Conservation (phyloP, 257 asterid genomes). For the Rhazya stricta region DNA sequence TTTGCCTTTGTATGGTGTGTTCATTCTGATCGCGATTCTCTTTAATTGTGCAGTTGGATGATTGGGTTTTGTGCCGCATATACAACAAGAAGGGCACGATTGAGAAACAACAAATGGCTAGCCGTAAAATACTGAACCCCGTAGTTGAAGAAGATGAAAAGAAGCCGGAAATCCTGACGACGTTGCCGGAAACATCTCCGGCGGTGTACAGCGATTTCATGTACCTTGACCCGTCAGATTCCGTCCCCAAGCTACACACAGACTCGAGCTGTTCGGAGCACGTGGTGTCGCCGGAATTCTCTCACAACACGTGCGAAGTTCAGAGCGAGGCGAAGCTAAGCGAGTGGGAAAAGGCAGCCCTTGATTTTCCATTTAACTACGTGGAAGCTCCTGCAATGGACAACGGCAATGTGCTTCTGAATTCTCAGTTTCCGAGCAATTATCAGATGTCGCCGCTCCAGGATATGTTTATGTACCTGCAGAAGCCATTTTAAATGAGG, state of each 20-base stretch:
- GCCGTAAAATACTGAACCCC: slow-evolving; percentile 22
- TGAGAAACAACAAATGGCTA: slow-evolving; percentile 36
- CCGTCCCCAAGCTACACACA: slow-evolving; percentile 66
- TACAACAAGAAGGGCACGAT: slow-evolving; percentile 78
- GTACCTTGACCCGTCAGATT: slow-evolving; percentile 62
- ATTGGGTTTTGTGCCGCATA: slow-evolving; percentile 91
- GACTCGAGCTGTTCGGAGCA: slow-evolving; percentile 85
- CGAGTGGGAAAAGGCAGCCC: slow-evolving; percentile 56
- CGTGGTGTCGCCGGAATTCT: slow-evolving; percentile 60
- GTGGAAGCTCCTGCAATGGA: slow-evolving; percentile 32
- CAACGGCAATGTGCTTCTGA: slow-evolving; percentile 23
- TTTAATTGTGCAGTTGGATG: slow-evolving; percentile 68
- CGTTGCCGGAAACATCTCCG: slow-evolving; percentile 33
- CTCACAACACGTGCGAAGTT: slow-evolving; percentile 47
- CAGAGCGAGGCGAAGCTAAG: slow-evolving; percentile 60
- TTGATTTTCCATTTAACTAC: slow-evolving; percentile 50
- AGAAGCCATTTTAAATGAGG: slow-evolving; percentile 49
- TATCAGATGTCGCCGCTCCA: slow-evolving; percentile 54
- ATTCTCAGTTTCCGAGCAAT: slow-evolving; percentile 36
- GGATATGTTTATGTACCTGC: slow-evolving; percentile 53
- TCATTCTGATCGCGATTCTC: slow-evolving; percentile 3
- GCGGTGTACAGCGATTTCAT: slow-evolving; percentile 45
- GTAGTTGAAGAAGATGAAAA: slow-evolving; percentile 33
- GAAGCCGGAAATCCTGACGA: slow-evolving; percentile 45
- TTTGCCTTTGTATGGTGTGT: not conserved